phyloP scores from a whole-genome alignment of 2,329 filamentous ascomycete genomes.

The Talaromyces sp. region DNA sequence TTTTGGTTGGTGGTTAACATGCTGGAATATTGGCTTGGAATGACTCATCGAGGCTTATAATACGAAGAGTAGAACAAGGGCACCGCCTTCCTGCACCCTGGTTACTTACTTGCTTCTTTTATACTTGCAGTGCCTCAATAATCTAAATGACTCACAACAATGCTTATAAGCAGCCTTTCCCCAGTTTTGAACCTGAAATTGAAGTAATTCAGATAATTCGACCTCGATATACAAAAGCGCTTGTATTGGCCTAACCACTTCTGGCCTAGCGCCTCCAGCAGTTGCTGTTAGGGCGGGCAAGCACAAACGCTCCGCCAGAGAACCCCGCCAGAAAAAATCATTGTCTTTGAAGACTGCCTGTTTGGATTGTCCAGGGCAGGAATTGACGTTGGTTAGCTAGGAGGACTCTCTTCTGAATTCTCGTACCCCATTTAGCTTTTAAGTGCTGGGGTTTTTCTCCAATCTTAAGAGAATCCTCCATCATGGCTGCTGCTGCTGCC shows the following conservation, averaged over 20 bases:
- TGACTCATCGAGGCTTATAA: background rate
- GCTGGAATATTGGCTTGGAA: no score
- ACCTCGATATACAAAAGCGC: background rate
- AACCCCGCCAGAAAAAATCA: constrained; percentile 1
- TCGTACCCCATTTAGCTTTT: background rate
- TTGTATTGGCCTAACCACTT: background rate
- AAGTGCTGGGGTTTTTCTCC: background rate
- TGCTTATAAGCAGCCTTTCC: background rate
- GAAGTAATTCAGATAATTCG: background rate
- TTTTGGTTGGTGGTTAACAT: no score
- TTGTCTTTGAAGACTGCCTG: background rate
- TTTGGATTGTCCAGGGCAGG: background rate
- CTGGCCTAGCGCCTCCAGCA: background rate
- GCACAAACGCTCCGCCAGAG: background rate
- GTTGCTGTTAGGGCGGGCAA: background rate
- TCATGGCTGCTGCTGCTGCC: constrained; percentile 41
- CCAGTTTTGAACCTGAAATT: background rate
- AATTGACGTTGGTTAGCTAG: background rate
- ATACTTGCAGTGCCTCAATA: background rate
- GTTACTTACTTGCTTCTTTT: no score
- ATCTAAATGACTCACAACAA: background rate
- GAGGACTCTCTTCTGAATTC: background rate
- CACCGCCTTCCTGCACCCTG: background rate
- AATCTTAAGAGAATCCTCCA: constrained; percentile 5
- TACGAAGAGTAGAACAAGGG: background rate